These are phyloP conservation scores for Furcasterigmium sp. DNA, from an alignment of 2,329 filamentous ascomycete genomes.

Conservation along the genomic window DNA sequence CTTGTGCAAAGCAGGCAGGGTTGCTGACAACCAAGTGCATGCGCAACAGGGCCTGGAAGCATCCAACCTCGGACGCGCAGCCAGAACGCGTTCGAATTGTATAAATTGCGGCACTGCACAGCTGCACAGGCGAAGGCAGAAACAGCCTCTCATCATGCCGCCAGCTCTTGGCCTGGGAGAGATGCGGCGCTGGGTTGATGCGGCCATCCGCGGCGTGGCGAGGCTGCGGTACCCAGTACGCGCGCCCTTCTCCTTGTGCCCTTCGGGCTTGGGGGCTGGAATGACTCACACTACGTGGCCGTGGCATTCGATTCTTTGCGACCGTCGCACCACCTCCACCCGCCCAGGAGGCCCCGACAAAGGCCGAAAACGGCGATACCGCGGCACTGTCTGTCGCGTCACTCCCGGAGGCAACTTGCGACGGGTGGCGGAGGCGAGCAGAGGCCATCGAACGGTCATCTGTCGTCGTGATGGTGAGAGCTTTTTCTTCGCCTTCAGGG, in stretches of 20 bases:
- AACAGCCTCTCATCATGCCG: conserved; percentile 1
- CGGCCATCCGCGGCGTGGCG: too few species aligned
- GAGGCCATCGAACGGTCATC: too few species aligned
- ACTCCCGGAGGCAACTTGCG: too few species aligned
- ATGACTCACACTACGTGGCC: conserved; percentile 12
- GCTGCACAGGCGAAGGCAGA: not conserved
- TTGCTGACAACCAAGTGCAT: not conserved
- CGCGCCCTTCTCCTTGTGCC: not conserved
- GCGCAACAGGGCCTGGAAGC: not conserved
- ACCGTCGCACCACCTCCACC: not conserved
- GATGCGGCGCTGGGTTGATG: too few species aligned
- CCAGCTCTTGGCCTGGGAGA: conserved; percentile 7
- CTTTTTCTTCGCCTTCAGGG: too few species aligned
- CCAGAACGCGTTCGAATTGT: not conserved
- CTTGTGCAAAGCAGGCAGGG: not conserved
- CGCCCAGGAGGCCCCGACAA: too few species aligned
- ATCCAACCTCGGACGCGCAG: not conserved
- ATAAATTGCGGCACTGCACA: not conserved
- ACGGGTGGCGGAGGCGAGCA: too few species aligned
- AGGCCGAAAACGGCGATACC: too few species aligned
- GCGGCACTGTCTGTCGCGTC: conserved; percentile 2
- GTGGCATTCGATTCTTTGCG: not conserved
- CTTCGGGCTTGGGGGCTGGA: conserved; percentile 8
- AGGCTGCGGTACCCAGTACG: conserved; percentile 11
- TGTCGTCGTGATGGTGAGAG: too few species aligned